Conservation (phyloP, 306 rosid species). For the Prosopis cineraria region DNA sequence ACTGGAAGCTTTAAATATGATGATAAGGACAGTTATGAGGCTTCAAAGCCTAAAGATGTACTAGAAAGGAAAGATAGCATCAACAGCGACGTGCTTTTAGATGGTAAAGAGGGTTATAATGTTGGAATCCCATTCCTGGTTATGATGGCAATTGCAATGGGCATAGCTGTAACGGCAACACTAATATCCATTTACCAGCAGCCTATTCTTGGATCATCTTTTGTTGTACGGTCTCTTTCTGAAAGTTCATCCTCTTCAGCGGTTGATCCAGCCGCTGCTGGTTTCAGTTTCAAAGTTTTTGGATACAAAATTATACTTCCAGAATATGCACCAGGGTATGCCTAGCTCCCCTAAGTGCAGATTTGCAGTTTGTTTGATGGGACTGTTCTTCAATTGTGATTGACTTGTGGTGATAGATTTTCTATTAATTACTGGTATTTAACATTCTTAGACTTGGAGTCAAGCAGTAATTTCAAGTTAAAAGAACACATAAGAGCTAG, state of each 20-base stretch:
- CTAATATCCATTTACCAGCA: constrained; percentile 44
- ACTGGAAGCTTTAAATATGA: constrained; percentile 48
- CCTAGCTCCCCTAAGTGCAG: neutral
- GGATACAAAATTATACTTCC: constrained; percentile 55
- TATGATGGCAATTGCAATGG: constrained; percentile 53
- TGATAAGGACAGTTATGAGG: constrained; percentile 39
- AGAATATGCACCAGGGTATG: constrained; percentile 68
- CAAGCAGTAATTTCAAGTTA: neutral
- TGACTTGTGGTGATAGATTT: neutral
- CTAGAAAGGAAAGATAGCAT: constrained; percentile 31
- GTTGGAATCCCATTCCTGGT: constrained; percentile 44
- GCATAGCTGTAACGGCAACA: constrained; percentile 56
- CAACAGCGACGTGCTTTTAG: too few species aligned
- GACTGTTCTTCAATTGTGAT: neutral
- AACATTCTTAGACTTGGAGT: constrained; percentile 6
- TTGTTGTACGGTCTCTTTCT: constrained; percentile 47
- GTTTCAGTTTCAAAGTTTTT: constrained; percentile 55
- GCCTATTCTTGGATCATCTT: constrained; percentile 47
- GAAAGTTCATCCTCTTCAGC: constrained; percentile 54
- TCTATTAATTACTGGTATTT: neutral
- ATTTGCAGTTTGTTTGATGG: neutral
- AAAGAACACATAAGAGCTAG: neutral
- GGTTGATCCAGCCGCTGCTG: constrained; percentile 39
- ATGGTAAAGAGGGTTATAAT: constrained; percentile 9
- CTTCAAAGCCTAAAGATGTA: constrained; percentile 33